phyloP scores from a whole-genome alignment of 805 yeast genomes.

The Yamadazyma phyllophila region DNA sequence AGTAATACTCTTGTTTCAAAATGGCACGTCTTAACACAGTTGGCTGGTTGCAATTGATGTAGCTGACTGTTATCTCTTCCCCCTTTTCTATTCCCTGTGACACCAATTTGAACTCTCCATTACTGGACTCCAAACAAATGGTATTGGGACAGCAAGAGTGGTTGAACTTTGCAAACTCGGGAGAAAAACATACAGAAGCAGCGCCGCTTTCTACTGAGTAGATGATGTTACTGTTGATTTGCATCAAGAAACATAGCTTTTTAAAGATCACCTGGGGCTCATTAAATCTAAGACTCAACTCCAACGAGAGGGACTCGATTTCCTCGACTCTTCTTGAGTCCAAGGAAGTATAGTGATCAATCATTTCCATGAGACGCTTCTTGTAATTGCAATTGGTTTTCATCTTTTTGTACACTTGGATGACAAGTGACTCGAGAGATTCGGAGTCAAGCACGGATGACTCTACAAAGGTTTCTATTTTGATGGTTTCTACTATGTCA shows the following conservation, averaged over 20 bases:
- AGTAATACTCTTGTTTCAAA: constrained; percentile 26
- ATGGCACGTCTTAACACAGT: constrained; percentile 22
- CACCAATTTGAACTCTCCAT: constrained; percentile 1
- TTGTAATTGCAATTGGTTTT: neutral
- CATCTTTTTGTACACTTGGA: constrained; percentile 1
- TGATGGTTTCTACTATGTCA: neutral
- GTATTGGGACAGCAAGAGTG: constrained; percentile 42
- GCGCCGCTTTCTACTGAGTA: neutral
- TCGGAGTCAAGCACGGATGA: neutral
- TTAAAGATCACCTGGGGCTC: neutral
- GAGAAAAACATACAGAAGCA: constrained; percentile 25
- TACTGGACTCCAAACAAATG: constrained; percentile 7
- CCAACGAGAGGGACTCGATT: neutral
- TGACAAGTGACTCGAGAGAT: neutral
- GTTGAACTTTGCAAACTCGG: constrained; percentile 34
- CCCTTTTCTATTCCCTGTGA: constrained; percentile 15
- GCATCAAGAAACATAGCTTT: constrained; percentile 1
- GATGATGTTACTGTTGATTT: neutral
- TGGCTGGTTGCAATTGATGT: constrained; percentile 26
- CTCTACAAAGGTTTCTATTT: neutral
- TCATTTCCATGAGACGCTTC: neutral
- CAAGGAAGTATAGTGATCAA: neutral
- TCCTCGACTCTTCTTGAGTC: neutral
- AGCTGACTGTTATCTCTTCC: constrained; percentile 30
- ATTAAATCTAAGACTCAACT: neutral